Conservation (phyloP, 2,329 filamentous ascomycete species). For the Ceratocystis papillata region DNA sequence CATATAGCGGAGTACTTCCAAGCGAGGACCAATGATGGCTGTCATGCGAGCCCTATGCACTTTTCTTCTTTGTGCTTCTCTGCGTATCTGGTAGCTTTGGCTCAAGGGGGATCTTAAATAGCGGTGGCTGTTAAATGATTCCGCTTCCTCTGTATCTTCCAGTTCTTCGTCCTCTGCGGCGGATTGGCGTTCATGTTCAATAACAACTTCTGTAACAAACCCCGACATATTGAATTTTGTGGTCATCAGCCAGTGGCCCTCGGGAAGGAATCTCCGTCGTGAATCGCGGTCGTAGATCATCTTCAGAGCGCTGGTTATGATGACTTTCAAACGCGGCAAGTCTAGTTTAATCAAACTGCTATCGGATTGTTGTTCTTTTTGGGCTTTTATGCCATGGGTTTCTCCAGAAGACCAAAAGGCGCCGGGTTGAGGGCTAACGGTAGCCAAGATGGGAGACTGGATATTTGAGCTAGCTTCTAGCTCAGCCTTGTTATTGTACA, state of each 20-base stretch:
- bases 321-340: constrained; percentile 64
- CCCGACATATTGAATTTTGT: constrained; percentile 74
- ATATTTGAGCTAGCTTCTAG: not conserved
- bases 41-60: constrained; percentile 59
- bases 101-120: not conserved
- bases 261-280: constrained; percentile 67
- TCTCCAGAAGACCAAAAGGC: not conserved
- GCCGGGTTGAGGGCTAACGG: not conserved
- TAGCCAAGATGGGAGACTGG: not conserved
- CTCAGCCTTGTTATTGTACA: constrained; percentile 74
- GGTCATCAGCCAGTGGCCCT: constrained; percentile 91
- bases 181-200: constrained; percentile 71
- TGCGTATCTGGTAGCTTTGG: not conserved
- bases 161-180: constrained; percentile 39
- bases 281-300: constrained; percentile 94
- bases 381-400: not conserved
- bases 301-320: constrained; percentile 67
- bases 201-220: constrained; percentile 76
- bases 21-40: constrained; percentile 68
- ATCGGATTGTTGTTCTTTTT: constrained; percentile 24
- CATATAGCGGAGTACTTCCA: constrained; percentile 90
- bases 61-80: constrained; percentile 24
- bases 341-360: constrained; percentile 39
- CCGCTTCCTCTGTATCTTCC: constrained; percentile 30
- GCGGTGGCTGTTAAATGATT: not conserved